Base-by-base conservation (phyloP, 441 rosid genomes). In the Lepidium campestre region DNA sequence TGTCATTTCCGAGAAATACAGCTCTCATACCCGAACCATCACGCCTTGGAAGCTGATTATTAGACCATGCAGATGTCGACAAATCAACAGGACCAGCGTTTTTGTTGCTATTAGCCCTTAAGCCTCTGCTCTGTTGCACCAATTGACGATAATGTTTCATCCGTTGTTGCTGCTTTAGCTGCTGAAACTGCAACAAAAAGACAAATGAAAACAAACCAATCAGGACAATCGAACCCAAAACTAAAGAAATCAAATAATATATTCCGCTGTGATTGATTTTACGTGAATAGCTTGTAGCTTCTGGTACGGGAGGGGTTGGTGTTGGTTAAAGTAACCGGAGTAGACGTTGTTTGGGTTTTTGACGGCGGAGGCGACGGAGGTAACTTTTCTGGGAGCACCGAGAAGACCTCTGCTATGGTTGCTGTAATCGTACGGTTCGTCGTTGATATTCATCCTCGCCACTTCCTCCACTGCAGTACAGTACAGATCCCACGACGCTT, bases 261-360 rank as follows among this genome's bases (percentile, higher is more conserved):
- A 17, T n/a, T n/a, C 46, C 29, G 40, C 18, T 31, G 14, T 8
- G 17, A 47, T 10, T 13, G 7, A 14, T 60, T 57, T 63, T 80
- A 87, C 98, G 37, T 81, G 85, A 46, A 81, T 42, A 12, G 81
- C 91, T 60, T 81, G 93, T 15, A 84, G 53, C 67, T 78, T 83
- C 74, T 77, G 91, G 79, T 80, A 83, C 32, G 76, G 31, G 32
- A 81, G 77, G 1, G 83, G 68, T 74, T 58, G 84, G 41, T 72
- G 75, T 45, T 72, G 22, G 67, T 67, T 36, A 14, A 19, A 70
- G 44, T 59, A 72, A 23, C 61, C 71, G 13, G 57, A 48, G 29
- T 68, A 77, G 14, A 66, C 74, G n/a, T 27, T 61, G 46, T 49
- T 63, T 1, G 48, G 47, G 40, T 50, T 75, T 37, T 62, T 72